Evolutionary conservation across 1,284 basidiomycete genomes (phyloP), one percentile per base, ranked within the genome.

Genomic region (Cryptococcus maquisensis): DNA sequence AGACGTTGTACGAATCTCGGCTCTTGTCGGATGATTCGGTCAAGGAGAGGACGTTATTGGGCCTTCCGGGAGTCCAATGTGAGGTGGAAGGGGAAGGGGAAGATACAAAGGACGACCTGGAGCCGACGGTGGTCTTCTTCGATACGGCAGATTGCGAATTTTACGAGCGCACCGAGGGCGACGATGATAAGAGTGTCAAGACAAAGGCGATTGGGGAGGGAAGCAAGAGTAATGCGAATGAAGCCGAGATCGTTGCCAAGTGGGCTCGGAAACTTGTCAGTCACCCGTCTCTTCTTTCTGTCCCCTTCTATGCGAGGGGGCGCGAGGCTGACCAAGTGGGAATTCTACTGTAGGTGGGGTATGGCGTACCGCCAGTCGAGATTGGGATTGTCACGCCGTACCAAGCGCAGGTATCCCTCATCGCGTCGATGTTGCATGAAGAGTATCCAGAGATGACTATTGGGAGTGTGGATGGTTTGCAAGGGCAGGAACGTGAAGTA

Each of bases 371-470:
- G 0, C 81, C 90, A 0, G 76, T 76, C 0, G 87, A 94, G 64
- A 90, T 98, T 52, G 90, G 90, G 1, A 81, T 98, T 49, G 87
- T 98, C 56, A 90, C 92, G 4, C 94, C 96, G 82, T 96, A 96
- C 73, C 91, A 95, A 78, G 90, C 91, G 0, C 93, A 96, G 75
- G 91, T 93, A 0, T 83, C 87, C 0, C 79, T 92, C 10, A 78
- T 95, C 49, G 82, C 87, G 0, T 83, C 85, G 3, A 74, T 88
- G 41, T 76, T 96, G 7, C 84, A 87, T 16, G 83, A 86, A 0
- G 82, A 86, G 58, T 88, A 86, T 7, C 80, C 82, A 0, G 82
- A 82, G 16, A 80, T 95, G 4, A 91, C 94, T 61, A 90, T 94
- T 47, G 92, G 91, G 1, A 90, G 86, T 1, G 90, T 95, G 1